Conservation (phyloP, 306 rosid species). For the Astragalus membranaceus region DNA sequence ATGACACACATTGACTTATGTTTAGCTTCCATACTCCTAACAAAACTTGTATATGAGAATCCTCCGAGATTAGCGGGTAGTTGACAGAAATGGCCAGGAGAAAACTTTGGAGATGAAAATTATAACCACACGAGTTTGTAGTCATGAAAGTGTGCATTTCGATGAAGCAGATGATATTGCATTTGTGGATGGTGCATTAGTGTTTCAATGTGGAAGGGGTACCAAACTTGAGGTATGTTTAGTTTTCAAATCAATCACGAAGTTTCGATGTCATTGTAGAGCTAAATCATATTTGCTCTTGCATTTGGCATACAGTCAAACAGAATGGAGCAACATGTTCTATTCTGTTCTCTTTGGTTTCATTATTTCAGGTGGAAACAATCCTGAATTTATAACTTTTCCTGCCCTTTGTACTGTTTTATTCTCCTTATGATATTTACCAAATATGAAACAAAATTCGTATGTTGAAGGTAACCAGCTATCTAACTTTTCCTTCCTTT, state of each 20-base stretch:
- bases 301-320: too few relatives aligned
- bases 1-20: too few relatives aligned
- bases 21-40: not conserved
- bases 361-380: too few relatives aligned
- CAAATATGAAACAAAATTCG: too few relatives aligned
- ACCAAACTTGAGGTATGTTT: conserved; percentile 66
- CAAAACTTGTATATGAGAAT: not conserved
- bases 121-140: conserved; percentile 60
- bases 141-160: conserved; percentile 24
- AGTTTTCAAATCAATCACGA: conserved; percentile 8
- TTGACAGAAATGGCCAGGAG: conserved; percentile 40
- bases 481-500: too few relatives aligned
- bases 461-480: too few relatives aligned
- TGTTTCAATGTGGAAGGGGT: conserved; percentile 59
- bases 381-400: too few relatives aligned
- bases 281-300: too few relatives aligned
- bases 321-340: too few relatives aligned
- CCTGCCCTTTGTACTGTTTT: too few relatives aligned
- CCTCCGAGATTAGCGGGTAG: not conserved
- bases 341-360: too few relatives aligned
- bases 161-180: conserved; percentile 44
- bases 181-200: conserved; percentile 50
- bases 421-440: too few relatives aligned
- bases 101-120: conserved; percentile 65
- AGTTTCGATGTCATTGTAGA: not conserved